These are phyloP conservation scores for Trypanosoma platydactyli DNA, from an alignment of 208 protist species.

Conservation along the genomic window DNA sequence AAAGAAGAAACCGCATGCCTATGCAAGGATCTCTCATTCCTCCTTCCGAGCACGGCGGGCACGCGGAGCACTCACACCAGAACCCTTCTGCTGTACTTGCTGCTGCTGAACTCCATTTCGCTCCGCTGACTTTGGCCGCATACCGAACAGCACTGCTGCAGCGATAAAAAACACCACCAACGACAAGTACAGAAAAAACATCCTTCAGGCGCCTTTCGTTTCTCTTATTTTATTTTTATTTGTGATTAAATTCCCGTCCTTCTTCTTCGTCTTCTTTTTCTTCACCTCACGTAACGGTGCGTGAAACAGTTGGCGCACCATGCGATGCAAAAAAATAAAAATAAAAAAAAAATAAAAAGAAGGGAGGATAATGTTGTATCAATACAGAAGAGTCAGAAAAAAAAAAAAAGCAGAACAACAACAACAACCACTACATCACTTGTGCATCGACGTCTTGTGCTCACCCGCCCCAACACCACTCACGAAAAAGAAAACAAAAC, in stretches of 20 bases:
- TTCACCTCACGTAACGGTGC: background rate
- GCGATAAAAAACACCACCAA: background rate
- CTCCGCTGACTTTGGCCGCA: background rate
- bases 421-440: too few species aligned
- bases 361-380: background rate
- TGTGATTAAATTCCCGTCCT: background rate
- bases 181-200: conserved; percentile 18
- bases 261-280: background rate
- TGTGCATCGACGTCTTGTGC: too few species aligned
- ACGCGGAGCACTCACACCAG: background rate
- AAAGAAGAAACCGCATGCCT: background rate
- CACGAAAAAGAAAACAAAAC: too few species aligned
- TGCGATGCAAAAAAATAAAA: too few species aligned
- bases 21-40: conserved; percentile 2
- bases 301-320: too few species aligned
- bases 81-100: background rate
- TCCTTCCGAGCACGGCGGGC: conserved; percentile 23
- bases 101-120: background rate
- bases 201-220: background rate
- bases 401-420: conserved; percentile 1
- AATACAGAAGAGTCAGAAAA: too few species aligned
- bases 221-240: background rate
- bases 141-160: background rate
- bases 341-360: too few species aligned
- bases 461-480: too few species aligned